phyloP scores from a whole-genome alignment of 495 filamentous ascomycete species.

The Penicillium alfredii region DNA sequence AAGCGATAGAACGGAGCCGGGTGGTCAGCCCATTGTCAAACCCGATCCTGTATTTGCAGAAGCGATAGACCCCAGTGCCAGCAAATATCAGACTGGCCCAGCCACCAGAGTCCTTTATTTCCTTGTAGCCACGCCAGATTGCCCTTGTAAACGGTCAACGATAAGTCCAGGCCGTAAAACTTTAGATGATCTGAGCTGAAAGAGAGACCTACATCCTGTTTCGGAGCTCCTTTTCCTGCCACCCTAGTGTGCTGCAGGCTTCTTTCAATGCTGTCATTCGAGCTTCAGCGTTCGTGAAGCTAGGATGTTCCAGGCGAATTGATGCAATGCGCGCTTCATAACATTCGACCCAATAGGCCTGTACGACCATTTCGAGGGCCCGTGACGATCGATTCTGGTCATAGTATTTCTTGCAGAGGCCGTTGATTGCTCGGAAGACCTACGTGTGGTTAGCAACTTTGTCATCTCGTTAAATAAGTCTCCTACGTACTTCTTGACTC shows the following conservation, averaged over 20 bases:
- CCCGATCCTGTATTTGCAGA: constrained; percentile 20
- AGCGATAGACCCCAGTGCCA: constrained; percentile 16
- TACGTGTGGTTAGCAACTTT: too few relatives aligned
- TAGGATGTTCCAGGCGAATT: constrained; percentile 14
- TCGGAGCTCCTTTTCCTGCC: constrained; percentile 20
- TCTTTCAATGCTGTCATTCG: constrained; percentile 18
- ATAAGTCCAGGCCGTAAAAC: not conserved
- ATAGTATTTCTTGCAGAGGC: constrained; percentile 17
- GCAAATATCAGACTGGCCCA: constrained; percentile 20
- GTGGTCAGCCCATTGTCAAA: constrained; percentile 13
- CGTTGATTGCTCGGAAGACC: too few relatives aligned
- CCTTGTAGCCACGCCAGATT: constrained; percentile 22
- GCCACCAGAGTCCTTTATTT: constrained; percentile 21
- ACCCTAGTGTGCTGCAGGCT: constrained; percentile 13
- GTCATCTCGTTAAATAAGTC: constrained; percentile 9
- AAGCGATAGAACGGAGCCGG: constrained; percentile 10
- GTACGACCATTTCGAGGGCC: constrained; percentile 22
- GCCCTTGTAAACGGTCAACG: constrained; percentile 5
- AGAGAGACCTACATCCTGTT: constrained; percentile 15
- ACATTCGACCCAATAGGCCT: constrained; percentile 22
- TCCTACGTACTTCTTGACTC: constrained; percentile 12
- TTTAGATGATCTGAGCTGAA: too few relatives aligned
- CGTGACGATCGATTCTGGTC: constrained; percentile 20
- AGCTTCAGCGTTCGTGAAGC: constrained; percentile 10
- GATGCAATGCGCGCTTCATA: too few relatives aligned